Conservation (phyloP, 192 early-diverging fungal genomes). For the Ramicandelaber brevisporus region DNA sequence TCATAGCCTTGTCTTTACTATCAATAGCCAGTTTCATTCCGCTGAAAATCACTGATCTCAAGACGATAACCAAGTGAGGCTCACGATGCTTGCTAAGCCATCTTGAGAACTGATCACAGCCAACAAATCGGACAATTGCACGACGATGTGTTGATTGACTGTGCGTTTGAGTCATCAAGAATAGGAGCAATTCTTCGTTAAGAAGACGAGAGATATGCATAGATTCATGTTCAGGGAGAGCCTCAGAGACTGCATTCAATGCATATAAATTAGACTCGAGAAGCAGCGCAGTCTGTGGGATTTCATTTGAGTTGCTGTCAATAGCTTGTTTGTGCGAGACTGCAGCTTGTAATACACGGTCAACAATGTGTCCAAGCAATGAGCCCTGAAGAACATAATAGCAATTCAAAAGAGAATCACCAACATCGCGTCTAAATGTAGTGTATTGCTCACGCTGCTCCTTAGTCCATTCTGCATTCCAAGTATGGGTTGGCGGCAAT, state of each 20-base stretch:
- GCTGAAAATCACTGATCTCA: no score
- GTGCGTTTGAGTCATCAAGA: no score
- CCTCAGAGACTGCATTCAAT: conserved; percentile 24
- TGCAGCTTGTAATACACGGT: conserved; percentile 2
- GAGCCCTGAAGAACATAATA: conserved; percentile 35
- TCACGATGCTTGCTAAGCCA: no score
- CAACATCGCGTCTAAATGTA: conserved; percentile 40
- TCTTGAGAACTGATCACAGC: no score
- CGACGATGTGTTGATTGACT: no score
- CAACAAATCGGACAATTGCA: no score
- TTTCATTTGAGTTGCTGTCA: no score
- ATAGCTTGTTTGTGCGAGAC: not conserved
- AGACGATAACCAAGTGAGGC: no score
- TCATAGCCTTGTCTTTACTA: no score
- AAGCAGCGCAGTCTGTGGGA: no score
- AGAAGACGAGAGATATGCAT: conserved; percentile 19
- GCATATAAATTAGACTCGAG: conserved; percentile 26
- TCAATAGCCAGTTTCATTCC: no score
- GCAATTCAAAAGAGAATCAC: conserved; percentile 37
- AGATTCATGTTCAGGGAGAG: conserved; percentile 13
- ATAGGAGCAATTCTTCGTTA: conserved; percentile 16
- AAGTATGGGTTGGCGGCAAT: conserved; percentile 23
- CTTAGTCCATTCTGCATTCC: conserved; percentile 23
- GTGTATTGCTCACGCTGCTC: conserved; percentile 28
- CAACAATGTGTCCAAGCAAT: conserved; percentile 20